A percentile compares a stretch with the other conserved stretches of the same genome.
phyloP scores from a whole-genome alignment of 352 stramenopile species.

The Globisporangium middletonii region DNA sequence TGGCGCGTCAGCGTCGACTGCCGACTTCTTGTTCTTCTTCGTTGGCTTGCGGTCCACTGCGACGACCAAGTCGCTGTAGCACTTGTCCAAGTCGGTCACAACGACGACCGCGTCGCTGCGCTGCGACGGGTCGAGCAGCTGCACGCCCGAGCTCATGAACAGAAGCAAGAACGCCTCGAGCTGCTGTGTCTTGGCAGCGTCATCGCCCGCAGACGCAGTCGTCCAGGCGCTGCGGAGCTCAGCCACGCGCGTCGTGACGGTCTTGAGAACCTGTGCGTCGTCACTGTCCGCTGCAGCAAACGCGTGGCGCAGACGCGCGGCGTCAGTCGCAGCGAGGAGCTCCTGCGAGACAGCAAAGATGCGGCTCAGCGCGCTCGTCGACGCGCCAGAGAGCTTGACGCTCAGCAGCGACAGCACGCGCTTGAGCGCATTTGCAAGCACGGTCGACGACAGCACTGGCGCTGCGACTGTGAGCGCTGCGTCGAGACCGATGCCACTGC shows the following conservation, averaged over 20 bases:
- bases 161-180: conserved; percentile 68
- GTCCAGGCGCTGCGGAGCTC: conserved; percentile 25
- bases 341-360: conserved; percentile 35
- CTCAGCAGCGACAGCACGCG: conserved; percentile 64
- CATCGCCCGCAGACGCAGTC: conserved; percentile 1
- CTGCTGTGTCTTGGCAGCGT: conserved; percentile 23
- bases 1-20: conserved; percentile 10
- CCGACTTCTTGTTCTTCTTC: conserved; percentile 29
- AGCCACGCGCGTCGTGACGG: conserved; percentile 26
- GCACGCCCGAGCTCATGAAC: conserved; percentile 67
- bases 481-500: conserved; percentile 23
- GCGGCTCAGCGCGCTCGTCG: conserved; percentile 38
- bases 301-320: conserved; percentile 28
- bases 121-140: conserved; percentile 64
- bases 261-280: conserved; percentile 22
- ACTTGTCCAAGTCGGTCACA: conserved; percentile 62
- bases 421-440: conserved; percentile 45
- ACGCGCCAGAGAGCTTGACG: conserved; percentile 36
- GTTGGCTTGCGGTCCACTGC: conserved; percentile 25
- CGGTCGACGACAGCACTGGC: conserved; percentile 41
- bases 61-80: conserved; percentile 47
- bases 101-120: conserved; percentile 52
- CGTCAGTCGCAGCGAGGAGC: conserved; percentile 22
- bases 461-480: conserved; percentile 12
- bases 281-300: conserved; percentile 24